A percentile compares a stretch with the other conserved stretches of the same genome.
These are phyloP conservation scores for Fraxinus ornus DNA, from an alignment of 305 asterid genomes.

Conservation along the genomic window DNA sequence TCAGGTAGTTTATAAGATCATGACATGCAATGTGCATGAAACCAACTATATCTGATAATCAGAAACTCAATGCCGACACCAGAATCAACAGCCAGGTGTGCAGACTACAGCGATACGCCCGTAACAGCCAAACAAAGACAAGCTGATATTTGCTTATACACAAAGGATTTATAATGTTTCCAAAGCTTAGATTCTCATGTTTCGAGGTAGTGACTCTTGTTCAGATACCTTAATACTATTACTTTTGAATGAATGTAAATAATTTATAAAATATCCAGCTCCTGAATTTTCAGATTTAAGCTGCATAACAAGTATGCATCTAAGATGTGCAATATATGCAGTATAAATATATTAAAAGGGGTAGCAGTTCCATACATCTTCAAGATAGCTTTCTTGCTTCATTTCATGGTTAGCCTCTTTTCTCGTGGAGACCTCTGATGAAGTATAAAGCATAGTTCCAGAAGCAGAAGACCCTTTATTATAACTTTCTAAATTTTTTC, in stretches of 20 bases:
- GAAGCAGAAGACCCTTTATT: slow-evolving; percentile 59
- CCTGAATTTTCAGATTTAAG: slow-evolving; percentile 5
- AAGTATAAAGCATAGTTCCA: slow-evolving; percentile 44
- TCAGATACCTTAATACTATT: not conserved
- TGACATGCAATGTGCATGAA: not conserved
- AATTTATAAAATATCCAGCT: slow-evolving; percentile 15
- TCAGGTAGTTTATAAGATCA: not conserved
- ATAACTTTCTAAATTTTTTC: slow-evolving; percentile 49
- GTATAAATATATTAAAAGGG: slow-evolving; percentile 11
- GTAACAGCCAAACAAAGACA: not conserved
- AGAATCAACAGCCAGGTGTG: not conserved
- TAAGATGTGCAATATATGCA: slow-evolving; percentile 16
- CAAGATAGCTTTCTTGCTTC: slow-evolving; percentile 50
- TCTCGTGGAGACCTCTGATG: slow-evolving; percentile 44
- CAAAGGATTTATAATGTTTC: not conserved
- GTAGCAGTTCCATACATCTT: slow-evolving; percentile 54
- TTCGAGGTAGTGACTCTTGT: not conserved
- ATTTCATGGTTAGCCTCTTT: slow-evolving; percentile 43
- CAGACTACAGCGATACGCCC: not conserved
- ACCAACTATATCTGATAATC: not conserved
- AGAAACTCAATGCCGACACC: not conserved
- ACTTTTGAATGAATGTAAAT: not conserved
- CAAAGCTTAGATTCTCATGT: not conserved
- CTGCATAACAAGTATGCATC: slow-evolving; percentile 6
- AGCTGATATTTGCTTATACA: not conserved